Percentiles rank a stretch among this genome's conserved stretches.
Conservation (phyloP, 495 filamentous ascomycete genomes). For the Aspergillus cristatus region DNA sequence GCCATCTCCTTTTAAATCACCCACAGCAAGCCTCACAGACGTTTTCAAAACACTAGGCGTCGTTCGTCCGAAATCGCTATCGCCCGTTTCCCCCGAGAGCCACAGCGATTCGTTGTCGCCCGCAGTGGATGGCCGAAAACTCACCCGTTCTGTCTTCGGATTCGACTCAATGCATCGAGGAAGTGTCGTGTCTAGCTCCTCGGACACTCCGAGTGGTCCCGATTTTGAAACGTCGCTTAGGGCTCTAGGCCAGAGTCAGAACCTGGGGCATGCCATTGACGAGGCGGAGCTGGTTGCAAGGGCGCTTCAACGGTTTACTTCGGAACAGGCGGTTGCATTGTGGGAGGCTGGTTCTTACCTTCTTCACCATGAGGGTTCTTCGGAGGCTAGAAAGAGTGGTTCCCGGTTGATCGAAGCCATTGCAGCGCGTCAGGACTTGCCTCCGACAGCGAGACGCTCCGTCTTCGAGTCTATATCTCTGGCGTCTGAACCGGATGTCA, state of each 20-base stretch:
- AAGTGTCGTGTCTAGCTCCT: slow-evolving; percentile 35
- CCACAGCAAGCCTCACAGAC: slow-evolving; percentile 35
- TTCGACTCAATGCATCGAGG: slow-evolving; percentile 39
- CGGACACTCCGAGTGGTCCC: slow-evolving; percentile 32
- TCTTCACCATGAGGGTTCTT: slow-evolving; percentile 26
- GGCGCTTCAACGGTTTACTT: slow-evolving; percentile 24
- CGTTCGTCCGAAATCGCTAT: slow-evolving; percentile 31
- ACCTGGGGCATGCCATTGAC: slow-evolving; percentile 28
- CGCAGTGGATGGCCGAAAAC: slow-evolving; percentile 22
- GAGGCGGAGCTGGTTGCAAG: slow-evolving; percentile 32
- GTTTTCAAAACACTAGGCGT: slow-evolving; percentile 39
- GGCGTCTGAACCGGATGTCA: slow-evolving; percentile 29
- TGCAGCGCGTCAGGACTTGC: slow-evolving; percentile 33
- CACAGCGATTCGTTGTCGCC: slow-evolving; percentile 23
- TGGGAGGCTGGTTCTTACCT: slow-evolving; percentile 37
- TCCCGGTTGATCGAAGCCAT: slow-evolving; percentile 30
- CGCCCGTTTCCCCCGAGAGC: slow-evolving; percentile 28
- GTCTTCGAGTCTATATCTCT: slow-evolving; percentile 31
- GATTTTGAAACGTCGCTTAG: slow-evolving; percentile 32
- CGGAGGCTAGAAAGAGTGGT: slow-evolving; percentile 30
- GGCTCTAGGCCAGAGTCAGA: slow-evolving; percentile 27
- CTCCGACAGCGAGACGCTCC: slow-evolving; percentile 22
- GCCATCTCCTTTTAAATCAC: slow-evolving; percentile 25
- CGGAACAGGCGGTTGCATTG: slow-evolving; percentile 32
- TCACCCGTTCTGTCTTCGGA: slow-evolving; percentile 21